Evolutionary conservation across 2,329 filamentous ascomycete species (phyloP).

Genomic region (Fusarium xyrophilum): DNA sequence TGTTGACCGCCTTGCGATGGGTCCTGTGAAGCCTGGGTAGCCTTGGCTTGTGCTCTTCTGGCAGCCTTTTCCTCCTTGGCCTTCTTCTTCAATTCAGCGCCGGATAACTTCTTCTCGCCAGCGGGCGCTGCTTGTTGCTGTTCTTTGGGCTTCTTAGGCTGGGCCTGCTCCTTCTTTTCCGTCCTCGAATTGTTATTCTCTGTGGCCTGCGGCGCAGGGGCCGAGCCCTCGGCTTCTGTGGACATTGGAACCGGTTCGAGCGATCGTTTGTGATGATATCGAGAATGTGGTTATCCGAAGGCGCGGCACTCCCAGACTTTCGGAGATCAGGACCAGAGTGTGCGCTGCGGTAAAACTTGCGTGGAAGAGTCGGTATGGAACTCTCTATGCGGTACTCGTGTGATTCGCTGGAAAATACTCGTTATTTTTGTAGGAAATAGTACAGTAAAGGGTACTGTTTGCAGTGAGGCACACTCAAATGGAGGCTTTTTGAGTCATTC

Average conservation of each 20-base stretch:
- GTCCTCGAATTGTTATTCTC: slow-evolving; percentile 40
- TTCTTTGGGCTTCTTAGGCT: slow-evolving; percentile 37
- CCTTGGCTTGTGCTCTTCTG: slow-evolving; percentile 75
- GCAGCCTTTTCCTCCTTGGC: slow-evolving; percentile 93
- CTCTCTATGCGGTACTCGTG: background rate
- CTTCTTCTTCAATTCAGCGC: slow-evolving; percentile 85
- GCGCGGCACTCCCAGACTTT: slow-evolving; percentile 31
- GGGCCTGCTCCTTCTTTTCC: slow-evolving; percentile 37
- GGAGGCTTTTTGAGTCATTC: slow-evolving; percentile 47
- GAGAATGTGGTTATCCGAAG: slow-evolving; percentile 25
- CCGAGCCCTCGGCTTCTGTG: slow-evolving; percentile 44
- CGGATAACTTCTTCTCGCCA: slow-evolving; percentile 66
- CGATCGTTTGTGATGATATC: slow-evolving; percentile 13
- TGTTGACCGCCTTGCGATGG: slow-evolving; percentile 48
- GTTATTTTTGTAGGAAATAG: background rate
- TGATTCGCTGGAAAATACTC: background rate
- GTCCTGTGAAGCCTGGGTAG: slow-evolving; percentile 55
- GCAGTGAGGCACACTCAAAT: slow-evolving; percentile 14
- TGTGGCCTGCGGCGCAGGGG: slow-evolving; percentile 38
- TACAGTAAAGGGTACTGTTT: slow-evolving; percentile 12
- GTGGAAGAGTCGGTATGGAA: background rate
- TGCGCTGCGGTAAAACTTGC: background rate
- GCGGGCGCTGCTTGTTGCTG: slow-evolving; percentile 31
- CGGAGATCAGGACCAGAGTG: slow-evolving; percentile 7
- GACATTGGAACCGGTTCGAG: slow-evolving; percentile 40